Base-by-base conservation (phyloP, 2,329 filamentous ascomycete species). In the Epichloe baconii region DNA sequence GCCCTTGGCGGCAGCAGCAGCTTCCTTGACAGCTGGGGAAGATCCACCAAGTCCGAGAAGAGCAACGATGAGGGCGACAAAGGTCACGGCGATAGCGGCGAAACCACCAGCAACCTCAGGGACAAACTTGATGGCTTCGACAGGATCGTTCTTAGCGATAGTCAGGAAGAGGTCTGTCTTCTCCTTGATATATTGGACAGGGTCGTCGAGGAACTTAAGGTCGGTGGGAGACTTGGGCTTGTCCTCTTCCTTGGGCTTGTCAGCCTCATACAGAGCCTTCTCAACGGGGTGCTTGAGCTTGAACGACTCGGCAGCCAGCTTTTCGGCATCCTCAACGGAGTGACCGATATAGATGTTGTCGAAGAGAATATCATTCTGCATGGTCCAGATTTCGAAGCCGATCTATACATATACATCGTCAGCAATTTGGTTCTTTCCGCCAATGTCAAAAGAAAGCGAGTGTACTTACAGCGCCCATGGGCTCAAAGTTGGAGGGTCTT, bases 321-420 rank as follows among this genome's bases (percentile, higher is more conserved):
- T 86, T 70, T 86, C 82, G 56, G 93, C 93, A 60, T 98, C 93
- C 66, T 88, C 88, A 60, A 93, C 69, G 19, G 91, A 97, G 82
- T 98, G 93, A 57, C 93, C 93, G 68, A 98, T 89, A 81, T 97
- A 98, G 78, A 98, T 94, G 83, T 98, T 98, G 82, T 97, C 88
- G 64, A 98, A 97, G 64, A 96, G 85, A 62, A 98, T 97, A 67
- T 96, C 86, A 69, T 83, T 95, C 75, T 96, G 91, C 93, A 98
- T 98, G 64, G 93, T 97, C 93, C 93, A 98, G 74, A 98, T 91
- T 73, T 98, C 93, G 65, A 97, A 97, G 62, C 93, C 93, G 73
- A 97, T 90, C 86, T 89, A 64, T 19, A 8, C 2, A 15, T 8
- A 21, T 15, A 11, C 1, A 17, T 45, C 26, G 37, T 21, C 54